Conservation (phyloP, 2,329 filamentous ascomycete species). For the Monosporascus sp. region DNA sequence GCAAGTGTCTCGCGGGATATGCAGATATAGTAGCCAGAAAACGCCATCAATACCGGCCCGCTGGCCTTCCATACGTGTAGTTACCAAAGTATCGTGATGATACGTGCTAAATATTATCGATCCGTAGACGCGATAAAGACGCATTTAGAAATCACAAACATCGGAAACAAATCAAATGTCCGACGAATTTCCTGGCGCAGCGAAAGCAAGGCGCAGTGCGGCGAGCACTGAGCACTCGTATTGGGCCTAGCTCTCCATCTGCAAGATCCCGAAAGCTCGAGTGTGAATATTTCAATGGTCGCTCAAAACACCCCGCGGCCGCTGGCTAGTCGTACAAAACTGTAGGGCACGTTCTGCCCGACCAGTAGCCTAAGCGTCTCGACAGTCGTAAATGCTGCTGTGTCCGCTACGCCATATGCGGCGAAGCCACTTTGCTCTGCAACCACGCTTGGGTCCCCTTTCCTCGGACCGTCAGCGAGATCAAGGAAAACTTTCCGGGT, state of each 20-base stretch:
- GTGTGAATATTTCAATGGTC: conserved; percentile 1
- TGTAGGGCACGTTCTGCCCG: conserved; percentile 82
- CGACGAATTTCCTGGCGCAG: background rate
- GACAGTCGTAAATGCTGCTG: conserved; percentile 78
- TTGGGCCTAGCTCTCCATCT: too few species aligned
- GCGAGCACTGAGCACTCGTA: too few species aligned
- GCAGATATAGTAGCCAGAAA: background rate
- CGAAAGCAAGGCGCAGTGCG: too few species aligned
- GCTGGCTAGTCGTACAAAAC: conserved; percentile 73
- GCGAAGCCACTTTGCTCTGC: conserved; percentile 74
- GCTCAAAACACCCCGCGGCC: conserved; percentile 44
- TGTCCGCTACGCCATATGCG: conserved; percentile 73
- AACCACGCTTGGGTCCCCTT: conserved; percentile 63
- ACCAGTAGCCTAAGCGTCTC: conserved; percentile 74
- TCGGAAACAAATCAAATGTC: background rate
- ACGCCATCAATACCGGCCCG: background rate
- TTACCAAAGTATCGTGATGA: background rate
- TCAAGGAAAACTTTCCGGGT: conserved; percentile 73
- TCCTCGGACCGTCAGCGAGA: conserved; percentile 63
- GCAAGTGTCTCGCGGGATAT: background rate
- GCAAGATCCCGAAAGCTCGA: background rate
- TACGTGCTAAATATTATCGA: background rate
- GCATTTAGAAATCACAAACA: background rate
- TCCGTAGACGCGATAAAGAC: background rate
- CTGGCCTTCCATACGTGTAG: background rate